Evolutionary conservation across 2,329 filamentous ascomycete genomes (phyloP), one percentile per base, ranked within the genome.

Genomic region (Chrysosporium queenslandicum): DNA sequence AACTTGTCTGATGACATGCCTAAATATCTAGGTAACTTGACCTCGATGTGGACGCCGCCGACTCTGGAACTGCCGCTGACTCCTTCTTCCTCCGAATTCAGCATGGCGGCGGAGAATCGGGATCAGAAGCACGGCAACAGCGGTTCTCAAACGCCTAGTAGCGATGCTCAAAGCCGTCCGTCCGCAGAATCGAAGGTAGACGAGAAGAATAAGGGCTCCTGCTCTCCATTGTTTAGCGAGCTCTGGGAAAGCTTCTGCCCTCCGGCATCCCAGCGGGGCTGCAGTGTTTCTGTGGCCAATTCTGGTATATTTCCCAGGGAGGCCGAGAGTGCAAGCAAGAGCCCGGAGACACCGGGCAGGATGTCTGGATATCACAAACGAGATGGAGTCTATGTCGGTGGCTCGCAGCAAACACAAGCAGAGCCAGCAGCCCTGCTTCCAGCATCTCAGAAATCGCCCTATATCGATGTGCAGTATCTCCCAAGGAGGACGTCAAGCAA

Each of bases 391-490:
- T 45, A 25, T 45, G 49, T 45, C 16, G 27, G 27, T 23, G 46
- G 20, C 14, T 27, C 25, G 20, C n/a, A 40, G 39, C 49, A 41
- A 42, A 50, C 50, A 41, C 32, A 46, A 27, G 21, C 14, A 11
- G 37, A 34, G 8, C 12, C 4, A 9, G 20, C 43, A 29, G n/a
- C 39, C 16, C 4, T 18, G 21, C 46, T 30, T 4, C 27, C 46
- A 29, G 36, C 23, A 7, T 36, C 40, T 8, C 49, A 51, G n/a
- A 36, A 36, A 34, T 53, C 52, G 1, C 37, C 53, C 21, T 54
- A 55, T 37, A 56, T 58, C 25, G 55, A 58, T 27, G 27, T 54
- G 7, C 53, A 56, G 37, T 58, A 50, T 52, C 55, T 58, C 16
- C 56, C 56, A 4, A 50, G 37, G 14, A 52, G 56, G 23, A 58